Conservation (phyloP, 2,329 filamentous ascomycete species). For the Hansfordia pulvinata region DNA sequence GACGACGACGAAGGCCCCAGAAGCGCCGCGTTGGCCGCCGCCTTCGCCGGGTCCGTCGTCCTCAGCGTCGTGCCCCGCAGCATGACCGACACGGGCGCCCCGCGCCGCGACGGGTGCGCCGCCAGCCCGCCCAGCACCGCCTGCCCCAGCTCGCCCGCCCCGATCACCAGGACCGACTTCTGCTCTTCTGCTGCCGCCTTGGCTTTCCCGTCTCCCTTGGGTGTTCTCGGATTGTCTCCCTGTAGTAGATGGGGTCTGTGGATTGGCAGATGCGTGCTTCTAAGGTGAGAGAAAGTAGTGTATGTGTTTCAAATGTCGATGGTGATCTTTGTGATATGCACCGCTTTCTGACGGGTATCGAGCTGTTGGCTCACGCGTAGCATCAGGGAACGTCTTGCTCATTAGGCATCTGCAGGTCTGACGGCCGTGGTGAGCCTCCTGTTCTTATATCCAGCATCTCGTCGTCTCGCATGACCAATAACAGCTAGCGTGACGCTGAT, state of each 20-base stretch:
- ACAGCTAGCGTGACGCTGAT: too few species aligned
- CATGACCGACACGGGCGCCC: constrained; percentile 32
- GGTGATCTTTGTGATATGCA: constrained; percentile 30
- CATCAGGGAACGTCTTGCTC: too few species aligned
- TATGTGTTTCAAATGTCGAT: constrained; percentile 28
- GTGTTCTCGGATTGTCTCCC: constrained; percentile 15
- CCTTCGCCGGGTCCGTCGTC: constrained; percentile 22
- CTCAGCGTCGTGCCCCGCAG: constrained; percentile 34
- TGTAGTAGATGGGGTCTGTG: too few species aligned
- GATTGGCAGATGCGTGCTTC: too few species aligned
- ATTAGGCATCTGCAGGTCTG: too few species aligned
- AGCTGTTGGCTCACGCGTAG: too few species aligned
- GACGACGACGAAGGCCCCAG: constrained; percentile 22
- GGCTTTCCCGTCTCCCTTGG: not conserved
- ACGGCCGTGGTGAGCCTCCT: too few species aligned
- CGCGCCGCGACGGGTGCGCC: constrained; percentile 24
- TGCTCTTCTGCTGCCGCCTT: constrained; percentile 1
- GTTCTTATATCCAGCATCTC: too few species aligned
- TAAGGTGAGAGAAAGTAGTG: too few species aligned
- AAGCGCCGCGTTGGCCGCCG: constrained; percentile 14
- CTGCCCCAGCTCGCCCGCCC: constrained; percentile 52
- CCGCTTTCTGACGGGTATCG: constrained; percentile 30
- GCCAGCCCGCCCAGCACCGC: constrained; percentile 38
- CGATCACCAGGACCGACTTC: constrained; percentile 53
- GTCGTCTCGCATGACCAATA: too few species aligned